Evolutionary conservation across 1,284 basidiomycete species (phyloP), one percentile per base, ranked within the genome.

Genomic region (Leccinum glutinopallens): DNA sequence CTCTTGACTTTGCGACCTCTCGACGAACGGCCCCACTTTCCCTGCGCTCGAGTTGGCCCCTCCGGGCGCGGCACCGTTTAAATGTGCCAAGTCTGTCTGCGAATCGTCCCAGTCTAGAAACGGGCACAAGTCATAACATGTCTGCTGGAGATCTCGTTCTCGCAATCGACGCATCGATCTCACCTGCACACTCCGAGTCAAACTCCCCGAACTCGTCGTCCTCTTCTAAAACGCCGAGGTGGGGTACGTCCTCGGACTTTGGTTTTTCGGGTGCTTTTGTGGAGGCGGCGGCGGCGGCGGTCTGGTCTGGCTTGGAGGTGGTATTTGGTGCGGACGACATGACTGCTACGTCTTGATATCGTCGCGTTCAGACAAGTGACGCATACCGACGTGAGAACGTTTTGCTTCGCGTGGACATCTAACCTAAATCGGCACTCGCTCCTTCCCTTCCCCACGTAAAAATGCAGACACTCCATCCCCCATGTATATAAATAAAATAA

Each of bases 171-270:
- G 17, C 35, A 49, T 54, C n/a, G 29, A 17, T 35, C 81, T 62
- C 61, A 89, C 91, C 91, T 79, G 89, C 89, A 55, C 84, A 87
- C 10, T 82, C 25, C 25, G 25, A 25, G 25, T 25, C 78, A 72
- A 93, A 93, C 72, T 92, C 91, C 70, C 93, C 93, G 73, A 90
- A 93, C 77, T 93, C 92, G 73, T 93, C 92, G 71, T 93, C 92
- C 73, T 93, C 91, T 72, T 93, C 91, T 4, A 93, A 78, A 13
- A 91, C 87, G 49, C 90, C 90, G 2, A 93, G 84, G 67, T 87
- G 84, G 35, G 80, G 81, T 1, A 70, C 65, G 17, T 79, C 79
- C 1, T 81, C 80, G 17, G 78, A 75, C 65, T 81, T 81, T 19
- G 72, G 69, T 51, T 79, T 70, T 54, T 81, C 80, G 2, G 71